phyloP scores from a whole-genome alignment of 768 basidiomycete genomes.

The Tulasnella sp. region DNA sequence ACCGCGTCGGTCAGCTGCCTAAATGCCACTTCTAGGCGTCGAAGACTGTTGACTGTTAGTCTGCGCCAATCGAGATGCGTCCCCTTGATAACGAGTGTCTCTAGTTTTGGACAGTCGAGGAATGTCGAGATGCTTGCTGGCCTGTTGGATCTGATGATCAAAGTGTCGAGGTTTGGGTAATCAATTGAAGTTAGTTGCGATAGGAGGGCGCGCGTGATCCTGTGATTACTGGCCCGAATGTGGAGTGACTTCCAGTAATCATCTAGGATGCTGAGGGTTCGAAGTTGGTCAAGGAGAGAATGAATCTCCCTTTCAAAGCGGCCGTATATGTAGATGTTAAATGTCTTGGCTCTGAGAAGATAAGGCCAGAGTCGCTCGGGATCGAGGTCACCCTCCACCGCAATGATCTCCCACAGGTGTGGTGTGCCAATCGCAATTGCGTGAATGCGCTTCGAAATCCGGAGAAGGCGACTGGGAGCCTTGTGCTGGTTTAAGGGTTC shows the following conservation, averaged over 20 bases:
- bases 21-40: neutral
- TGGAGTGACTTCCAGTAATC: neutral
- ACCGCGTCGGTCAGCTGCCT: neutral
- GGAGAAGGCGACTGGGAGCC: neutral
- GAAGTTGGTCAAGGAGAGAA: no score
- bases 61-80: neutral
- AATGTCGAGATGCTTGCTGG: neutral
- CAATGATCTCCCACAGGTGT: slow-evolving; percentile 17
- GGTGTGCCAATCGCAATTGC: neutral
- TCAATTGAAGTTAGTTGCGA: neutral
- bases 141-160: neutral
- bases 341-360: neutral
- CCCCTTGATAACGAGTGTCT: neutral
- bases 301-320: neutral
- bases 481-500: neutral
- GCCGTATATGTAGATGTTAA: neutral
- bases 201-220: neutral
- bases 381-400: neutral
- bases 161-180: neutral
- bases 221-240: neutral
- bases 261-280: neutral
- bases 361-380: neutral
- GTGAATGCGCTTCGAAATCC: slow-evolving; percentile 3
- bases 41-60: neutral
- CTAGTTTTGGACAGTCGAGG: neutral